Base-by-base conservation (phyloP, 2,329 filamentous ascomycete genomes). In the Aspergillus caelatus region DNA sequence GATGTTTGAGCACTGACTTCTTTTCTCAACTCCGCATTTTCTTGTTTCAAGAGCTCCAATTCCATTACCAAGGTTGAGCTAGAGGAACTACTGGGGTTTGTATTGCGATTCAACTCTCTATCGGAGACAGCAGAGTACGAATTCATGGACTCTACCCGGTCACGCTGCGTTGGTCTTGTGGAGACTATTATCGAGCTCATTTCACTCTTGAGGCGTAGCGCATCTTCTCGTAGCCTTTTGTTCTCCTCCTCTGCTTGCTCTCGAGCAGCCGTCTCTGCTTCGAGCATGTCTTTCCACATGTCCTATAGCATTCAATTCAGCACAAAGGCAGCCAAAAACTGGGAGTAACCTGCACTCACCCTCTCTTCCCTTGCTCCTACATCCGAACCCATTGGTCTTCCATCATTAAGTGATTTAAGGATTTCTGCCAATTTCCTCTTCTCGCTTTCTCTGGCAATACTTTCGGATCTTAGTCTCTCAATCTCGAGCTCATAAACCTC, bases 1-100 rank as follows among this genome's bases (percentile, higher is more conserved):
- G 94, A 97, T 0, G 94, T 96, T 76, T 99, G 95, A 3, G 95
- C 95, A 65, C 94, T 93, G 34, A 98, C 91, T 77, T 98, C 94
- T 60, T 94, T 91, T 59, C 94, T 88, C 36, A 99, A 80, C 75
- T 97, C 94, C 3, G 93, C 92, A 72, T 97, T 98, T 73, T 98
- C 94, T 74, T 94, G 93, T 58, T 92, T 90, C 32, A 98, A 81
- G 69, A 96, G 90, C 66, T 93, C 90, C 61, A 93, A 80, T 65
- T 97, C 93, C n/a, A 95, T 91, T 8, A 94, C 89, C 12, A 92
- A 85, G 1, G 93, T 86, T 10, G 87, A 91, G 66, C 85, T 89
- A 1, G 88, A 83, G 11, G 85, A 83, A 70, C 85, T 89, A 53
- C 86, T 79, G 36, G 83, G 82, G 46, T 82, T 81, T 62, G 83